phyloP scores from a whole-genome alignment of 306 rosid genomes.

The Fragaria ananassa region DNA sequence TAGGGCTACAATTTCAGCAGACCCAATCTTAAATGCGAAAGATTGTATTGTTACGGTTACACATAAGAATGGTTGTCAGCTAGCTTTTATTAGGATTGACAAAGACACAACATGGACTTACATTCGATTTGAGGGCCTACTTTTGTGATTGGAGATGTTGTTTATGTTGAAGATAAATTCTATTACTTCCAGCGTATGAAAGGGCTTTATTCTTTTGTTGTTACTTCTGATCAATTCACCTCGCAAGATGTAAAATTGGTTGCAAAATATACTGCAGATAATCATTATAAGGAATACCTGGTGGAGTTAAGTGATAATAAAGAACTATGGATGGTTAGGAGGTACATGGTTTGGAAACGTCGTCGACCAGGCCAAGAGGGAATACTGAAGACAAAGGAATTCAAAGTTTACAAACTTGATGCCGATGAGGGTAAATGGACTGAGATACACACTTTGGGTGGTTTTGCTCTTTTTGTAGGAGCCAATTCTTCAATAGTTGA shows the following conservation, averaged over 20 bases:
- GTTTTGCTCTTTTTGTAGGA: not conserved
- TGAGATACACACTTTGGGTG: not conserved
- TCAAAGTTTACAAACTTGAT: not conserved
- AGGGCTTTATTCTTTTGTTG: not conserved
- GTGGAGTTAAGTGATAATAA: not conserved
- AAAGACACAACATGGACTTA: not conserved
- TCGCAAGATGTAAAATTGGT: not conserved
- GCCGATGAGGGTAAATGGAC: not conserved
- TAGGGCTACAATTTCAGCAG: not conserved
- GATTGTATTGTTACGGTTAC: not conserved
- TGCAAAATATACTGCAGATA: not conserved
- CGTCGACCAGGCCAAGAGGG: no score
- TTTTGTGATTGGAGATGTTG: not conserved
- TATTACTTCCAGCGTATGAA: not conserved
- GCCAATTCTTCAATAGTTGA: not conserved
- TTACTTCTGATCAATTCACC: not conserved
- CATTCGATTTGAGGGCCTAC: not conserved
- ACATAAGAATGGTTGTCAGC: not conserved
- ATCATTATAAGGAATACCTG: not conserved
- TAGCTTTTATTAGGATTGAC: not conserved
- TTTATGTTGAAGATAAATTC: not conserved
- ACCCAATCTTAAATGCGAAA: not conserved
- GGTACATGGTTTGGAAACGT: not conserved
- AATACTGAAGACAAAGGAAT: not conserved
- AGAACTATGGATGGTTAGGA: not conserved